phyloP scores from a whole-genome alignment of 1,284 basidiomycete species.

The Cerioporus squamosus region DNA sequence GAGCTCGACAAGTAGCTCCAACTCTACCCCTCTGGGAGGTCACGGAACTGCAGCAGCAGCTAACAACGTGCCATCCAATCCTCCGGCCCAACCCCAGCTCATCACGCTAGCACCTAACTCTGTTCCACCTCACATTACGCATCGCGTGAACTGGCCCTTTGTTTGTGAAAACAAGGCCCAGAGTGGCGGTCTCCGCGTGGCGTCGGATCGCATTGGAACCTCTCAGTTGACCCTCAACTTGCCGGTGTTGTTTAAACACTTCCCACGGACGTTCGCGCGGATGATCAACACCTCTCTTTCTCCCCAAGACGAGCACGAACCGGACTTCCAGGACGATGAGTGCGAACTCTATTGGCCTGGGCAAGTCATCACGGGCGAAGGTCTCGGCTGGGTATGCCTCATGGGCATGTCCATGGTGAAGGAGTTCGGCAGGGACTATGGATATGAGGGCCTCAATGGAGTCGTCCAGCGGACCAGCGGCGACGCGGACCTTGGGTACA shows the following conservation, averaged over 20 bases:
- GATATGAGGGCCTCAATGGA: constrained; percentile 69
- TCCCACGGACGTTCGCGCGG: constrained; percentile 73
- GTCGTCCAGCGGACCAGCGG: constrained; percentile 62
- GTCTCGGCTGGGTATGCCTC: constrained; percentile 77
- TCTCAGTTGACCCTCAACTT: constrained; percentile 63
- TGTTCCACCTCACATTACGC: constrained; percentile 22
- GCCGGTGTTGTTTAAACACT: constrained; percentile 65
- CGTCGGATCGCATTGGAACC: constrained; percentile 50
- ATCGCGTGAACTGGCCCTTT: constrained; percentile 30
- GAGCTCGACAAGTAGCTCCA: constrained; percentile 66
- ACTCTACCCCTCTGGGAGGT: constrained; percentile 67
- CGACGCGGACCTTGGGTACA: constrained; percentile 17
- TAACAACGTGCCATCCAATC: constrained; percentile 8
- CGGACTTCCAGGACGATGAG: constrained; percentile 80
- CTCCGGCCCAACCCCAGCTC: not conserved
- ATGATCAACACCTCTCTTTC: constrained; percentile 67
- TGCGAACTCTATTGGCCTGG: constrained; percentile 82
- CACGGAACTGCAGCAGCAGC: constrained; percentile 25
- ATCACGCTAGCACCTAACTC: constrained; percentile 14
- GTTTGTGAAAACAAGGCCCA: constrained; percentile 53
- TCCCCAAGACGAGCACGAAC: constrained; percentile 70
- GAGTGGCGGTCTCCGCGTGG: constrained; percentile 45
- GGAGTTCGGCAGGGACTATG: constrained; percentile 74
- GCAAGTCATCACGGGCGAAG: constrained; percentile 68
- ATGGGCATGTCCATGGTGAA: constrained; percentile 83